A percentile compares a stretch with the other conserved stretches of the same genome.
Evolutionary conservation across 495 filamentous ascomycete species (phyloP).

Genomic region (Penicillium malachiteum): DNA sequence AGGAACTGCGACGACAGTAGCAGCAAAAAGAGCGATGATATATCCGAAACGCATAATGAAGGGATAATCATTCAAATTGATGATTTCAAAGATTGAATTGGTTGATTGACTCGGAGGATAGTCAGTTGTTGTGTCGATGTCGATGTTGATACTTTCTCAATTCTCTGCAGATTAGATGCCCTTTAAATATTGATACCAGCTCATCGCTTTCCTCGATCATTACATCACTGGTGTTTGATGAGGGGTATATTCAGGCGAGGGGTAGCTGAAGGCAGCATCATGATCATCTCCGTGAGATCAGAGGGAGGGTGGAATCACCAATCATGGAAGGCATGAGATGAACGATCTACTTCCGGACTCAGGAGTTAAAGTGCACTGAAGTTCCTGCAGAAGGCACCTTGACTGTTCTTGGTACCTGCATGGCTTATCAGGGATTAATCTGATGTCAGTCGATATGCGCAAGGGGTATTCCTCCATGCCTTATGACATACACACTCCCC

Average conservation of each 20-base stretch:
- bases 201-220: background rate
- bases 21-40: background rate
- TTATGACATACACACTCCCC: background rate
- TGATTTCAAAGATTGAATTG: background rate
- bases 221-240: background rate
- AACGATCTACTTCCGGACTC: background rate
- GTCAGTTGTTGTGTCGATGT: background rate
- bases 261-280: background rate
- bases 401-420: background rate
- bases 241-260: background rate
- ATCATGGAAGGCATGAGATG: background rate
- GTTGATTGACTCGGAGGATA: too few relatives aligned
- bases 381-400: background rate
- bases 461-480: background rate
- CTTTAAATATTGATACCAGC: background rate
- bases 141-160: background rate
- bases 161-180: background rate
- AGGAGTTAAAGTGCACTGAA: background rate
- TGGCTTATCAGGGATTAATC: background rate
- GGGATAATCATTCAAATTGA: background rate
- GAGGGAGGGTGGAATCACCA: background rate
- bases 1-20: background rate
- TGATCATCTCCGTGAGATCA: background rate
- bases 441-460: background rate
- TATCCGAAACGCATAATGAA: background rate